These are phyloP conservation scores for Pichia phayaonensis DNA, from an alignment of 805 yeast species.

Conservation along the genomic window DNA sequence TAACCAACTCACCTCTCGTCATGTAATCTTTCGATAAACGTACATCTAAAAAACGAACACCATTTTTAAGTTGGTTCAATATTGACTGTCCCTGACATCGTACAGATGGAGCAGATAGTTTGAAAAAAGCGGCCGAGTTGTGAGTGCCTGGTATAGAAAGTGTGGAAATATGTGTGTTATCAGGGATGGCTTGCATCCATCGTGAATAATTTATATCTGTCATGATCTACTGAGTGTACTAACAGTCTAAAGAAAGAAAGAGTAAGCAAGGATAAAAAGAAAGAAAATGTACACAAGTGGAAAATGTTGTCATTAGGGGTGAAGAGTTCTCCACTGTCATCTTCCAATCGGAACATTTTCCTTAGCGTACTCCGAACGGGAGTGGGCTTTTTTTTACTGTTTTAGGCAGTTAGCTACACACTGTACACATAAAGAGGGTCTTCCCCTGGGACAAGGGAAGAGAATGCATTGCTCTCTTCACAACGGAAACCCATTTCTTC, in stretches of 20 bases:
- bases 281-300: neutral
- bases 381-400: neutral
- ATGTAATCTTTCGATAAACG: slow-evolving; percentile 54
- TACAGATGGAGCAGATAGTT: slow-evolving; percentile 61
- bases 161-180: slow-evolving; percentile 42
- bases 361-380: neutral
- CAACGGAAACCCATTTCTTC: slow-evolving; percentile 11
- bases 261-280: neutral
- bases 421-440: neutral
- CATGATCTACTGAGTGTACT: neutral
- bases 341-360: neutral
- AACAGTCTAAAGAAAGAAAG: neutral
- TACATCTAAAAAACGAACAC: slow-evolving; percentile 69
- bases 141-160: slow-evolving; percentile 81
- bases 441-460: neutral
- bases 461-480: neutral
- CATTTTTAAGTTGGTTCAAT: slow-evolving; percentile 56
- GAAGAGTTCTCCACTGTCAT: neutral
- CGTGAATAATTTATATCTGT: slow-evolving; percentile 8
- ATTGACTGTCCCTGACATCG: slow-evolving; percentile 64
- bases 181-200: slow-evolving; percentile 52
- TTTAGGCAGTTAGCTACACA: neutral
- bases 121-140: slow-evolving; percentile 65
- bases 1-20: slow-evolving; percentile 30
- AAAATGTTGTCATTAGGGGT: neutral